Evolutionary conservation across 345 rosid species (phyloP), one percentile per base, ranked within the genome.

Genomic region (Murraya koenigii): DNA sequence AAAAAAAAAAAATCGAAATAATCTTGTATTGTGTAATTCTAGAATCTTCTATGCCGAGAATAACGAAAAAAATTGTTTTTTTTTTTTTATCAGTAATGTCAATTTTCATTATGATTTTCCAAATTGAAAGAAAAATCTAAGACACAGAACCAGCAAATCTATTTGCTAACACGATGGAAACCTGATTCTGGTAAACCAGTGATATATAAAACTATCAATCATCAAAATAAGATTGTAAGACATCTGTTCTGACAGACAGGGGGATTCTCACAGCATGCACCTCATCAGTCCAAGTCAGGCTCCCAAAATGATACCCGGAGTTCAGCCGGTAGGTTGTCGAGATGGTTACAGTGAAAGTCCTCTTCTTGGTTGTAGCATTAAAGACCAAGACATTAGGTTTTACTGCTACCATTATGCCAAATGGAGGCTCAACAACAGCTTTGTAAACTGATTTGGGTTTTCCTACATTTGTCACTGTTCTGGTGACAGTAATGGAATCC

Each of bases 381-480:
- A 88, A 88, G 54, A 76, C 80, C 79, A 88, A 47, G 35, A 83
- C 68, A 25, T 65, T 33, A 8, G 92, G 92, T 6, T 61, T 76
- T 36, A 85, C 90, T 3, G 20, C 30, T 0, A 87, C 81, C 7
- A 2, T 35, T 33, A 83, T 41, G 38, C 91, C 91, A 2, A 60
- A 25, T 0, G 91, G 91, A 30, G 88, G 84, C 81, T 89, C 86
- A 7, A 90, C 61, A 69, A 67, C 74, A 0, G 86, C 85, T 81
- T 47, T 81, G 38, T 89, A 90, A 32, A 76, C 79, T 10, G 92
- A 88, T 5, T 47, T 59, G 0, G 85, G 71, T 59, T 73, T 63
- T 58, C 94, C 94, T 1, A 84, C 89, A 47, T 92, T 92, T 19
- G 86, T 92, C n/a, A 92, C 91, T 0, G 84, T 87, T 80, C 94